Conservation (phyloP, 2,329 filamentous ascomycete genomes). For the Botrytis tulipae region DNA sequence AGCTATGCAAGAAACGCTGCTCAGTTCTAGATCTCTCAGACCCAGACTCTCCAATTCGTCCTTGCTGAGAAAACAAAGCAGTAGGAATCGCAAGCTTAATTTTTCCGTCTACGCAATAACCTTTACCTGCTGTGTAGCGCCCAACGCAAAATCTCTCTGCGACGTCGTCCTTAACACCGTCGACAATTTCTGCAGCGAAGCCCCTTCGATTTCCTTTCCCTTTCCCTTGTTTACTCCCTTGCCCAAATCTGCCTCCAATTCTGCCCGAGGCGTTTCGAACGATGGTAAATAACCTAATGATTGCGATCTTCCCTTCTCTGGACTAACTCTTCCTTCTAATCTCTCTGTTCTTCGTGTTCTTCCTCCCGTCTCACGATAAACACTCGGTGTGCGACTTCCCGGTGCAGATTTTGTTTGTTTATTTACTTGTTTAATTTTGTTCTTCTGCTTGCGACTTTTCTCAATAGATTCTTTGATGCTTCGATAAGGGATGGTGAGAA, state of each 20-base stretch:
- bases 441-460: neutral
- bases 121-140: neutral
- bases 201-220: neutral
- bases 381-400: neutral
- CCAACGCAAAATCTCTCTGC: neutral
- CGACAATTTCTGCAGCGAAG: neutral
- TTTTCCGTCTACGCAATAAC: conserved; percentile 1
- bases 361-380: neutral
- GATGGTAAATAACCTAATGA: conserved; percentile 17
- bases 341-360: neutral
- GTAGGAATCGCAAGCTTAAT: conserved; percentile 4
- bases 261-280: neutral
- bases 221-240: neutral
- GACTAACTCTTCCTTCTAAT: too few relatives aligned
- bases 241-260: neutral
- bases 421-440: neutral
- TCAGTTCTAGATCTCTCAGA: neutral
- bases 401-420: conserved; percentile 6
- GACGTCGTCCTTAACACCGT: neutral
- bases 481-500: conserved; percentile 21
- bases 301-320: neutral
- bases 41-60: neutral
- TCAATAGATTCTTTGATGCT: conserved; percentile 23
- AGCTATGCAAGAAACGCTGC: neutral
- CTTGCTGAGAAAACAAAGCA: neutral